Evolutionary conservation across 2,329 filamentous ascomycete genomes (phyloP), one percentile per base, ranked within the genome.

Genomic region (Monosporascus sp.): DNA sequence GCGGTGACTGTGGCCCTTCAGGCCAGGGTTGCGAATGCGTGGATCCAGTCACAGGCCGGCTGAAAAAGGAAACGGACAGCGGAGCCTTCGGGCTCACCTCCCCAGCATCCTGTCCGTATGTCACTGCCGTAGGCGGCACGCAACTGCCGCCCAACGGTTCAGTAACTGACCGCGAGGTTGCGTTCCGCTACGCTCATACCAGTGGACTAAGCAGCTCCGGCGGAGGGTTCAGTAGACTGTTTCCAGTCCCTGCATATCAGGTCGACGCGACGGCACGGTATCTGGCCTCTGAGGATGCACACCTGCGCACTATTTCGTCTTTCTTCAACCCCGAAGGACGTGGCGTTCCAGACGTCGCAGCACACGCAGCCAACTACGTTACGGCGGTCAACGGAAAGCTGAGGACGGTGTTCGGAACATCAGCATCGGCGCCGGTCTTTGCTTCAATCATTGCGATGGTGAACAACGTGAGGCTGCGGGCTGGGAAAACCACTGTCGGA

Each of bases 311-410:
- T 66, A 70, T 45, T 61, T 55, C 3, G 60, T 66, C 1, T 71
- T 72, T 46, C 11, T 79, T 70, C 56, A 76, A 78, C 49, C 66
- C 65, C 16, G 65, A 69, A 20, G 78, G 78, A 0, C 70, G 78
- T 26, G 77, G 69, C 1, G 78, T 77, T 49, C 78, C 78, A 0
- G 77, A 80, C 53, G 72, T 80, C 9, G 66, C 75, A 1, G 76
- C 77, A 0, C 70, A 70, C 38, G 76, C 71, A 16, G 73, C 69
- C 51, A 60, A 64, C 50, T 69, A 68, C 45, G 62, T 68, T 16
- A 60, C 69, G 5, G 64, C 68, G 49, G 67, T 68, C 49, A 60
- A 67, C n/a, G 70, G 69, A 5, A 52, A 60, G n/a, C 60, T 70
- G 50, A 54, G 63, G 22, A 63, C 71, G 3, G 70, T 79, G 24